Evolutionary conservation across 805 yeast genomes (phyloP).

Genomic region (Nakazawaea populi): DNA sequence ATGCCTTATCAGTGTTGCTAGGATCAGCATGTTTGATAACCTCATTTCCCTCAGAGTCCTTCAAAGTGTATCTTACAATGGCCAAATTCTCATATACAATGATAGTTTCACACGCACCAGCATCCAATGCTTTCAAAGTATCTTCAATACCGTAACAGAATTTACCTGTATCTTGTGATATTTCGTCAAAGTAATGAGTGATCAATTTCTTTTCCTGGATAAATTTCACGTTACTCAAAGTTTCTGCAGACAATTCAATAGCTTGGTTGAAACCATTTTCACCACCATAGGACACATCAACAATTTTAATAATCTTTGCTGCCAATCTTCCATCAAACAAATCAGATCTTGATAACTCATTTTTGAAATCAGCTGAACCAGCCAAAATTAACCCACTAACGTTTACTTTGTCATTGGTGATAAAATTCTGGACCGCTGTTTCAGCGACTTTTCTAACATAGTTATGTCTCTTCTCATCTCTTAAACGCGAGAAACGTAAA

Average conservation of each 20-base stretch:
- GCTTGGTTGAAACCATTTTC: constrained; percentile 99
- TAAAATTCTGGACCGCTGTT: constrained; percentile 95
- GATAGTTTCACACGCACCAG: constrained; percentile 91
- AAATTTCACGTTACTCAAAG: constrained; percentile 93
- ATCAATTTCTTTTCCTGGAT: constrained; percentile 97
- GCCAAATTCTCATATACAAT: constrained; percentile 93
- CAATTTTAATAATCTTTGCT: constrained; percentile 83
- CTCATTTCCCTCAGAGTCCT: constrained; percentile 76
- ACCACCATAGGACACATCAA: constrained; percentile 98
- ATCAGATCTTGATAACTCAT: constrained; percentile 87
- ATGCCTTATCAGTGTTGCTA: constrained; percentile 65
- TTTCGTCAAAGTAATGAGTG: constrained; percentile 90
- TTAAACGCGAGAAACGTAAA: constrained; percentile 94
- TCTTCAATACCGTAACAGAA: constrained; percentile 98
- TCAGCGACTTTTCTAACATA: constrained; percentile 98
- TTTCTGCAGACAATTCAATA: constrained; percentile 94
- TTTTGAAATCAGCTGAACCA: constrained; percentile 99
- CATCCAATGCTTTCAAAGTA: constrained; percentile 91
- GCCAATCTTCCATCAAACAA: constrained; percentile 87
- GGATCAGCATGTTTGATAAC: constrained; percentile 70
- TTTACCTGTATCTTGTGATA: constrained; percentile 94
- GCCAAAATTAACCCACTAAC: constrained; percentile 94
- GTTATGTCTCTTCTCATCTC: constrained; percentile 99
- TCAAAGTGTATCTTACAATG: constrained; percentile 74
- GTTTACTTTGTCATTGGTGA: constrained; percentile 89